These are phyloP conservation scores for Aureobasidium leucospermi DNA, from an alignment of 2,329 filamentous ascomycete genomes.

Conservation along the genomic window DNA sequence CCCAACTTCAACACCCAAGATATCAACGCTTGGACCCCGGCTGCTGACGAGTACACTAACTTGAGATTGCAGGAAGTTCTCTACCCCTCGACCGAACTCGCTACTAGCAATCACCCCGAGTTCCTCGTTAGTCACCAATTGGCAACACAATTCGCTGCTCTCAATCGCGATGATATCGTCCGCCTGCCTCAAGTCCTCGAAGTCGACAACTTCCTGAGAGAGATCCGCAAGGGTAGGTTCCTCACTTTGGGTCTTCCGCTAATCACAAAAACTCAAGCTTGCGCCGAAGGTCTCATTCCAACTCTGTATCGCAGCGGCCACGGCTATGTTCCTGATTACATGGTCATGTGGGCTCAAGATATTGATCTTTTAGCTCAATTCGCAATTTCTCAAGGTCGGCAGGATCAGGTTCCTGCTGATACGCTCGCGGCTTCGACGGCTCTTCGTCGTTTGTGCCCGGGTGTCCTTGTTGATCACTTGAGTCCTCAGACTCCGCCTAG, in stretches of 20 bases:
- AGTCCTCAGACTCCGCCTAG: no score
- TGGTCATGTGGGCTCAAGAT: not conserved
- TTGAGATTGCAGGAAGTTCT: not conserved
- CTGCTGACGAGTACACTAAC: not conserved
- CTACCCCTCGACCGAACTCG: not conserved
- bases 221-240: not conserved
- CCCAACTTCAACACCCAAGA: not conserved
- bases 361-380: not conserved
- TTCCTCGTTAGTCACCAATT: not conserved
- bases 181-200: not conserved
- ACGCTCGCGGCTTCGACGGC: not conserved
- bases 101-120: not conserved
- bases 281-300: not conserved
- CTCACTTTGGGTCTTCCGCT: not conserved
- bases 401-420: not conserved
- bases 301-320: not conserved
- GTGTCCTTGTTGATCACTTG: not conserved
- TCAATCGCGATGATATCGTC: not conserved
- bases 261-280: not conserved
- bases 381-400: not conserved
- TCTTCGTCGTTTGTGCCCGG: not conserved
- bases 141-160: not conserved
- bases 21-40: not conserved
- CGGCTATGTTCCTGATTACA: not conserved
- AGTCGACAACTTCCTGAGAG: not conserved